Conservation (phyloP, 1,139 yeast genomes). For the Pneumocystis jirovecii region DNA sequence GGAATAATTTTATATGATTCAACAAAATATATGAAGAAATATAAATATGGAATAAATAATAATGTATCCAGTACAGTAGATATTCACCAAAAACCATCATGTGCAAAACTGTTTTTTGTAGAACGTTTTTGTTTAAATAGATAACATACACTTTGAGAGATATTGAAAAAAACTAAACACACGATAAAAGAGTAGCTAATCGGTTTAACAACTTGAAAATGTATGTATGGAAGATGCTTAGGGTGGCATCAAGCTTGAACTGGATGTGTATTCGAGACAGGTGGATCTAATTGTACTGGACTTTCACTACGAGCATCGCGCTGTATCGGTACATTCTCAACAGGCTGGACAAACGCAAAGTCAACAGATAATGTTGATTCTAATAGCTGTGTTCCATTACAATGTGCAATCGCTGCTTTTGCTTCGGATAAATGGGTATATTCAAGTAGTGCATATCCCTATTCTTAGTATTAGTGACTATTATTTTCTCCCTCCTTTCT, state of each 20-base stretch:
- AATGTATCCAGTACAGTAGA: not conserved
- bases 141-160: not conserved
- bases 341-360: constrained; percentile 27
- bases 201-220: not conserved
- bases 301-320: constrained; percentile 5
- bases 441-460: constrained; percentile 32
- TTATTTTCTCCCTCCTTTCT: not conserved
- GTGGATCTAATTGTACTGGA: not conserved
- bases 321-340: constrained; percentile 8
- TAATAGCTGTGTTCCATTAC: constrained; percentile 24
- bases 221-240: not conserved
- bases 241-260: constrained; percentile 14
- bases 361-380: constrained; percentile 25
- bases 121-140: not conserved
- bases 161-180: not conserved
- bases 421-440: constrained; percentile 26
- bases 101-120: not conserved
- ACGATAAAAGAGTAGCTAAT: not conserved
- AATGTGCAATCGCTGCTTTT: constrained; percentile 23
- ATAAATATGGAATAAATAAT: constrained; percentile 26
- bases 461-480: not conserved
- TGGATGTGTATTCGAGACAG: constrained; percentile 3
- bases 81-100: not conserved
- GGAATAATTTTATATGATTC: constrained; percentile 47
- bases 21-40: constrained; percentile 45